Conservation (phyloP, 164 flowering plant species). For the Amborella trichopoda region DNA sequence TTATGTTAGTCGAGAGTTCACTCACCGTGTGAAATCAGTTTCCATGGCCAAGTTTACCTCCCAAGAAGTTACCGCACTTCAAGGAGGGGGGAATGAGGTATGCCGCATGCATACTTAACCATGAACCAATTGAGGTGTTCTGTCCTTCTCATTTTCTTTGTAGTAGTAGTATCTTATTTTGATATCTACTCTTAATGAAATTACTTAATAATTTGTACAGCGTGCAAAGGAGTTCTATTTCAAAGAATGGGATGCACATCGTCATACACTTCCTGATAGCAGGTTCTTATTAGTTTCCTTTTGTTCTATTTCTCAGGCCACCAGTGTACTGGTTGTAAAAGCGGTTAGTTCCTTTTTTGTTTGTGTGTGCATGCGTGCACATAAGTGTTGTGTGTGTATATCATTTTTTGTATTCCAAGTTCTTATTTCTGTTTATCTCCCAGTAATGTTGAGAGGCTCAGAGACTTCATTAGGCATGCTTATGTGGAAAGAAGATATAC, state of each 20-base stretch:
- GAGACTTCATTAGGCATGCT: conserved; percentile 87
- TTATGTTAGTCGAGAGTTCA: conserved; percentile 80
- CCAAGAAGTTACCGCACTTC: conserved; percentile 86
- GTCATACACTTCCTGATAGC: conserved; percentile 69
- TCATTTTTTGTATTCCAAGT: no score
- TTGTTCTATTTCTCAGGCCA: no score
- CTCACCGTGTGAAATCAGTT: conserved; percentile 92
- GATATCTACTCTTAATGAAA: no score
- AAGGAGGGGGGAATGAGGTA: conserved; percentile 96
- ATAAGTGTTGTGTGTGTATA: no score
- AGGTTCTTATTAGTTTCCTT: conserved; percentile 39
- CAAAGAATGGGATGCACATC: conserved; percentile 85
- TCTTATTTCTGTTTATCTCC: background rate
- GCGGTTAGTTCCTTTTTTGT: no score
- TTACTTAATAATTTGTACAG: conserved; percentile 20
- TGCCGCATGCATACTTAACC: no score
- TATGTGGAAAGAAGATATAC: conserved; percentile 85
- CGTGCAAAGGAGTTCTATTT: conserved; percentile 67
- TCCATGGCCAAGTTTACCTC: conserved; percentile 97
- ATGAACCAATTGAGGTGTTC: no score
- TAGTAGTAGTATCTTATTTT: no score
- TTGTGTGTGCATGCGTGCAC: no score
- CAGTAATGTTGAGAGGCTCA: conserved; percentile 79
- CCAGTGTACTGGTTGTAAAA: no score
- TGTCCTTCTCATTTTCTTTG: no score